Base-by-base conservation (phyloP, 2,329 filamentous ascomycete genomes). In the Fusarium sp. region DNA sequence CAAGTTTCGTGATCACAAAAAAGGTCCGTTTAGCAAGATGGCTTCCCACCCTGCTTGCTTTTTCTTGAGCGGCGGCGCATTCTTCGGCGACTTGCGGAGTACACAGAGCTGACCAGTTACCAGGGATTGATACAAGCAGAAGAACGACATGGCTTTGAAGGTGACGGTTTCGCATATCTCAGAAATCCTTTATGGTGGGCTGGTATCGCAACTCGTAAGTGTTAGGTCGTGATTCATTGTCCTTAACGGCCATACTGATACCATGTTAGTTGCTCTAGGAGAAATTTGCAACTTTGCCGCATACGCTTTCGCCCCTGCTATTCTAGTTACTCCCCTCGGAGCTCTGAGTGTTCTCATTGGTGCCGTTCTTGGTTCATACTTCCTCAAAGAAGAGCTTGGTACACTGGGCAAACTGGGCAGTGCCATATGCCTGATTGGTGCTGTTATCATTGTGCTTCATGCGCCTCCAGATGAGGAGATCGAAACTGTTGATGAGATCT, bases 1-100 rank as follows among this genome's bases (percentile, higher is more conserved):
- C 93, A 51, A 97, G 94, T 86, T 99, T 99, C 80, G 95, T 99
- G 72, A 97, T 99, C 75, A 99, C 96, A 47, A 99, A 99, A 83
- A 98, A 97, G 87, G 92, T 96, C 82, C 79, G 75, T 71, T 23
- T 15, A 40, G 33, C 25, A 52, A 9, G 46, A 27, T 22, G 40
- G 25, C 44, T 32, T 27, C 23, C 49, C 23, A 11, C 46, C 23
- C 47, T 19, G 20, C 25, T 27, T 17, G 27, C 27, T 22, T 37
- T 33, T 22, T 44, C 47, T 44, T 25, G 7, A 37, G 22, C 40
- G 19, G 17, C 37, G n/a, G 19, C 44, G 23, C 25, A 48, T 47
- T 37, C 30, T 19, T 41, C 40, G 22, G 27, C 30, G 15, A 37
- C 22, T 15, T 13, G 17, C 17, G 10, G 20, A 20, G 20, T 49